Percentiles rank a stretch among this genome's conserved stretches.
These are phyloP conservation scores for Rhizophora apiculata DNA, from an alignment of 345 rosid genomes.

Conservation along the genomic window DNA sequence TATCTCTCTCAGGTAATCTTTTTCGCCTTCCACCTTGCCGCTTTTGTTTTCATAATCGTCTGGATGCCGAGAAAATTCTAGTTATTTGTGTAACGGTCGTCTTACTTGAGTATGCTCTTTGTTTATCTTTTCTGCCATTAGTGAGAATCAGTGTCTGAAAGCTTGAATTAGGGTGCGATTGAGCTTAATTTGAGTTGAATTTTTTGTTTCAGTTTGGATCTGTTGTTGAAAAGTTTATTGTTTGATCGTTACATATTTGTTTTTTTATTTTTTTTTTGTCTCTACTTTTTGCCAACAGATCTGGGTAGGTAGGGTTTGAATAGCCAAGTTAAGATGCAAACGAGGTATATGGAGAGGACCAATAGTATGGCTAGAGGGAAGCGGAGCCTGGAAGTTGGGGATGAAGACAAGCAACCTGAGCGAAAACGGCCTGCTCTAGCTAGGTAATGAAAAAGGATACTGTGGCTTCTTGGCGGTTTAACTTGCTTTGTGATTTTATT, in stretches of 20 bases:
- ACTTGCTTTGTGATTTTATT: neutral
- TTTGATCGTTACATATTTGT: neutral
- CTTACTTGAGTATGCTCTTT: neutral
- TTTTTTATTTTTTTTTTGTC: too few relatives aligned
- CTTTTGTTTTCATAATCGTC: neutral
- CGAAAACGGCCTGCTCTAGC: constrained; percentile 92
- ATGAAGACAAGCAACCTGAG: constrained; percentile 59
- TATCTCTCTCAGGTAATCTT: neutral
- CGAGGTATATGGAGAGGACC: constrained; percentile 77
- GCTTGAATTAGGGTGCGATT: neutral
- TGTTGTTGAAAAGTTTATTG: neutral
- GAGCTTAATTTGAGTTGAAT: neutral
- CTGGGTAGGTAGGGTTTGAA: constrained; percentile 23
- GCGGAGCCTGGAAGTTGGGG: constrained; percentile 59
- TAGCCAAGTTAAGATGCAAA: constrained; percentile 50
- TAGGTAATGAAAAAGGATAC: constrained; percentile 39
- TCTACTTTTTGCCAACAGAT: constrained; percentile 21
- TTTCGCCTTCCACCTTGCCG: neutral
- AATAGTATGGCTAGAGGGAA: constrained; percentile 73
- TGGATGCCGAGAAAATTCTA: neutral
- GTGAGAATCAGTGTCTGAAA: neutral
- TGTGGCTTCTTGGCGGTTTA: neutral
- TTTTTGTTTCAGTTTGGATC: neutral
- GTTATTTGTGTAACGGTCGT: neutral
- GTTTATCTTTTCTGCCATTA: neutral